Evolutionary conservation across 352 stramenopile genomes (phyloP).

Genomic region (Phytopythium chamaehyphon): DNA sequence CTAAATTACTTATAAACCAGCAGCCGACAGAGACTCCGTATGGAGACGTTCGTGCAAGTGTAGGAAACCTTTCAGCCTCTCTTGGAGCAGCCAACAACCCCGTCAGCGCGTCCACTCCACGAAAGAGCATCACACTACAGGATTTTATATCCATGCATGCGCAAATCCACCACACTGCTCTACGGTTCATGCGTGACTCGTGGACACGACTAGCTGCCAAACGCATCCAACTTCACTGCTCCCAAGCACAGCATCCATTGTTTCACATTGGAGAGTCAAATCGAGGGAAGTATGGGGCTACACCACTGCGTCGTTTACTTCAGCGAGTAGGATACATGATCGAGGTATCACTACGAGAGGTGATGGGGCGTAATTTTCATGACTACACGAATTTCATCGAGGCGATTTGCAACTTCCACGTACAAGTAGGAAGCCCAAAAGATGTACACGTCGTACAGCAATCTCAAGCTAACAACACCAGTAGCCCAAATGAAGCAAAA

Average conservation of each 20-base stretch:
- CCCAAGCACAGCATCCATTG: slow-evolving; percentile 33
- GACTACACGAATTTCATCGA: slow-evolving; percentile 70
- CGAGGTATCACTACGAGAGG: slow-evolving; percentile 55
- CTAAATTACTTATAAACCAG: slow-evolving; percentile 65
- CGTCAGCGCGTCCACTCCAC: not conserved
- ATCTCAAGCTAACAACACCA: too few relatives aligned
- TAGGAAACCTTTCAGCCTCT: not conserved
- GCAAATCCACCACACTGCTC: slow-evolving; percentile 63
- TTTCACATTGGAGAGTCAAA: slow-evolving; percentile 72
- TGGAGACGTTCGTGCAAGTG: slow-evolving; percentile 21
- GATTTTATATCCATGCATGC: slow-evolving; percentile 68
- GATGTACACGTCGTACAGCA: slow-evolving; percentile 29
- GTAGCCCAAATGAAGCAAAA: not conserved
- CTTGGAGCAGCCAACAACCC: not conserved
- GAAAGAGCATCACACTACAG: slow-evolving; percentile 66
- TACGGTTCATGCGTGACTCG: slow-evolving; percentile 76
- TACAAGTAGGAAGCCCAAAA: slow-evolving; percentile 41
- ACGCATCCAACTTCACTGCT: slow-evolving; percentile 66
- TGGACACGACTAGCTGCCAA: slow-evolving; percentile 74
- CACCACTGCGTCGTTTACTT: slow-evolving; percentile 49
- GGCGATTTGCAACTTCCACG: slow-evolving; percentile 54
- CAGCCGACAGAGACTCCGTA: slow-evolving; percentile 52
- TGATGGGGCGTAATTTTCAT: slow-evolving; percentile 68
- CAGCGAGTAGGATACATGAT: slow-evolving; percentile 84
- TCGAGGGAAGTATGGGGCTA: slow-evolving; percentile 62